Evolutionary conservation across 2,329 filamentous ascomycete genomes (phyloP), one percentile per base, ranked within the genome.

Genomic region (Aspergillus sojae): DNA sequence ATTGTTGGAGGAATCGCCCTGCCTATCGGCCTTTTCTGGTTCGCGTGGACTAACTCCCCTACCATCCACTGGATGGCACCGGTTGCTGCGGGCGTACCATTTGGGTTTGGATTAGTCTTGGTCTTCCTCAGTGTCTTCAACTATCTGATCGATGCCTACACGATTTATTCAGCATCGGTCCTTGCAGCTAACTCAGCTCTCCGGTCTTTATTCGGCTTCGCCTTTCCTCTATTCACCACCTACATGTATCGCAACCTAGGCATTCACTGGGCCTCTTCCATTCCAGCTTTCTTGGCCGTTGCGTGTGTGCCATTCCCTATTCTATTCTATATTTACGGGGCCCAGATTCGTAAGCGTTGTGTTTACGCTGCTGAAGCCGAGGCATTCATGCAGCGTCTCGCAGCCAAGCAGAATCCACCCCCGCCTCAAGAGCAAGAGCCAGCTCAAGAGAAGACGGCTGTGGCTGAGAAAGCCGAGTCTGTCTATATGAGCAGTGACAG

Each of bases 1-100:
- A 82, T 84, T 60, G 65, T 83, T 4, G 82, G 82, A 19, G 79
- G 77, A 59, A 78, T 85, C 28, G 75, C 77, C 6, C 77, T 89
- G 45, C 86, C 87, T 0, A 76, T 86, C 46, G 83, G 84, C 11
- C 77, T 87, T 1, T 86, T 87, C 73, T 86, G 84, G 84, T 84
- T 87, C 59, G 85, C 84, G 0, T 88, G 85, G 85, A 86, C 85
- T 0, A 84, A 85, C 57, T 82, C 76, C 54, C 79, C 74, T 65
- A 73, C 70, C 12, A 72, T 78, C 57, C 77, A 78, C 68, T 79
- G 77, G 77, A 74, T 78, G 63, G 75, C 71, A 2, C 72, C 72
- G 19, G 73, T 79, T 57, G 71, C 76, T 11, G 76, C 72, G 4
- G 72, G 71, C 3, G 77, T 70, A 1, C 73, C 77, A 0, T 79